These are phyloP conservation scores for Tetrapyrgos nigripes DNA, from an alignment of 1,284 basidiomycete genomes.

Conservation along the genomic window DNA sequence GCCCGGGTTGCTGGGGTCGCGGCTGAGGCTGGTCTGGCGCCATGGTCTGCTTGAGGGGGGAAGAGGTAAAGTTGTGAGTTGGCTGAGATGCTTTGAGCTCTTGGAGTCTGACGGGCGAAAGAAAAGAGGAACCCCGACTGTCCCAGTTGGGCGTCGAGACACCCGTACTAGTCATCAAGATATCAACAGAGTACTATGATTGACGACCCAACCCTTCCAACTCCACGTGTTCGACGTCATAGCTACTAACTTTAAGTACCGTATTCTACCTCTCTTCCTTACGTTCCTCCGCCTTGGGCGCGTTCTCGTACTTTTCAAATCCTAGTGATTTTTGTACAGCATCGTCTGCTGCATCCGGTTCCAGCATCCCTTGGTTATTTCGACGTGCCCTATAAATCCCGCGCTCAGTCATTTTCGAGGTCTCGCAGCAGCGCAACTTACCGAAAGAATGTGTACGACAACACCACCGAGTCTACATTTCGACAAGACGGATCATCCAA, in stretches of 20 bases:
- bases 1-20: not conserved
- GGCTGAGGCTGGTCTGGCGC: not conserved
- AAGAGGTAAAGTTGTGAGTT: not conserved
- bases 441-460: constrained; percentile 99
- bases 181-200: not conserved
- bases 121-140: not conserved
- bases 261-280: not conserved
- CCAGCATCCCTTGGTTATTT: constrained; percentile 82
- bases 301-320: constrained; percentile 68
- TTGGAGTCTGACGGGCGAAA: not conserved
- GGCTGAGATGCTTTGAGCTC: not conserved
- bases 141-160: not conserved
- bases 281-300: constrained; percentile 41
- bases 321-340: constrained; percentile 81
- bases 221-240: not conserved
- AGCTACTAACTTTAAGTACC: not conserved
- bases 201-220: not conserved
- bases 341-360: constrained; percentile 85
- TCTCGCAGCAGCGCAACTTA: constrained; percentile 42
- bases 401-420: constrained; percentile 8
- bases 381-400: constrained; percentile 68
- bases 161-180: no score
- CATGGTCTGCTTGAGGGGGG: not conserved
- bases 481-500: constrained; percentile 90
- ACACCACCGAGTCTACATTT: constrained; percentile 89